Evolutionary conservation across 2,329 filamentous ascomycete genomes (phyloP), one percentile per base, ranked within the genome.

Genomic region (Ophiocordyceps polyrhachis-furcata): DNA sequence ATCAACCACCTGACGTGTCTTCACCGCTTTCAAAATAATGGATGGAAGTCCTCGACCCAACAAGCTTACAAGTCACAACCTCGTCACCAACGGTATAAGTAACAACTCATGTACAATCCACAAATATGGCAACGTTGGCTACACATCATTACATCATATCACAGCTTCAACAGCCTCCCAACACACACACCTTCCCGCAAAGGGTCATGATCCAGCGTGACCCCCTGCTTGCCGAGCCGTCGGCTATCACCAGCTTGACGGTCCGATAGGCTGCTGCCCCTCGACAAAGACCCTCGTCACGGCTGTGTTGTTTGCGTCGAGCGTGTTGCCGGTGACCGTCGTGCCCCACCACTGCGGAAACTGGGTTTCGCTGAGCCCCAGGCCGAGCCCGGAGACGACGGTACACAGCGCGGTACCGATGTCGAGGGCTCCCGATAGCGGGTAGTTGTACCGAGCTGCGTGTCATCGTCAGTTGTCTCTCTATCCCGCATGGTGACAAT

Each of bases 391-490:
- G 49, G 72, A 69, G 40, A 76, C 63, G 32, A 76, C 55, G 42
- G 76, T 68, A 28, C 70, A 68, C n/a, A 79, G 54, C 1, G 70
- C 71, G 1, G 75, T 67, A n/a, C 73, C 74, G 38, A 71, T 68
- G 44, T 76, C 73, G 38, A 78, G 62, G 2, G 69, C 73, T 0
- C 73, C 74, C 11, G 73, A 75, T 0, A 74, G 60, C 44, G 75
- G 64, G 47, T 76, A 78, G 58, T 76, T 79, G 61, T 75, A 78
- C 14, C 49, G 53, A 46, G 49, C 50, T 41, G 4, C 5, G 35
- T 8, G 4, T 9, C n/a, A 37, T 8, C 15, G 35, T 37, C 4
- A 37, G 35, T 5, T 14, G 29, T 12, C 29, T 9, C 8, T 8
- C 4, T 25, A 5, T 25, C 23, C 23, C n/a, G n/a, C n/a, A n/a